A percentile compares a stretch with the other conserved stretches of the same genome.
Conservation (phyloP, 768 basidiomycete species). For the Sporobolomyces roseus region DNA sequence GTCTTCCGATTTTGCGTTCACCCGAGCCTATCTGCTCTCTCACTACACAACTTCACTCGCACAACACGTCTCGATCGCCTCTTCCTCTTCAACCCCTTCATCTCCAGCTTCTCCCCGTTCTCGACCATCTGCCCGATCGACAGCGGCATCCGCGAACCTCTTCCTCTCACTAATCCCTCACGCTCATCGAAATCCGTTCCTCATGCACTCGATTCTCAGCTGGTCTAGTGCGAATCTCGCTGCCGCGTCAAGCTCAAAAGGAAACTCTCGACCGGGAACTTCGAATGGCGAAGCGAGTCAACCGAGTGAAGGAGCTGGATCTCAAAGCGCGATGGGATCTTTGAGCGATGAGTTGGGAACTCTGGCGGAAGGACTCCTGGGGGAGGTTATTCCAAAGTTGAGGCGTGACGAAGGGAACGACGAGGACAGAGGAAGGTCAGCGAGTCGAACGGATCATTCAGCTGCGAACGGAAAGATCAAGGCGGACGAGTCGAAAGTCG, state of each 20-base stretch:
- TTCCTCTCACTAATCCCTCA: constrained; percentile 34
- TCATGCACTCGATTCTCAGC: constrained; percentile 23
- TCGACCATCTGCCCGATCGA: neutral
- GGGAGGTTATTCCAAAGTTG: neutral
- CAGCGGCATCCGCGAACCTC: constrained; percentile 17
- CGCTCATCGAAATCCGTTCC: constrained; percentile 13
- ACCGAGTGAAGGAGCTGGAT: neutral
- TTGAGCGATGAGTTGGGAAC: constrained; percentile 22
- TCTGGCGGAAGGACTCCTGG: constrained; percentile 2
- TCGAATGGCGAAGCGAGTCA: neutral
- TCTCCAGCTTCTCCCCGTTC: neutral
- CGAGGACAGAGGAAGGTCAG: neutral
- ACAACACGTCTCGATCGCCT: constrained; percentile 26
- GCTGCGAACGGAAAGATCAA: neutral
- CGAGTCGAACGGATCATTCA: neutral
- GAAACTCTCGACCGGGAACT: neutral
- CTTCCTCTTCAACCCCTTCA: constrained; percentile 6
- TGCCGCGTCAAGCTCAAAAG: constrained; percentile 4
- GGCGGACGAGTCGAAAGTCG: neutral
- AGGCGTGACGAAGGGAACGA: neutral
- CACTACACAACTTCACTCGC: constrained; percentile 33
- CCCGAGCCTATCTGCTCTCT: constrained; percentile 18
- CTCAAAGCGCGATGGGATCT: constrained; percentile 16
- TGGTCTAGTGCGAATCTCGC: constrained; percentile 33
- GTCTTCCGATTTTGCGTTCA: constrained; percentile 32